Conservation (phyloP, 495 filamentous ascomycete genomes). For the Annulohypoxylon moriforme region DNA sequence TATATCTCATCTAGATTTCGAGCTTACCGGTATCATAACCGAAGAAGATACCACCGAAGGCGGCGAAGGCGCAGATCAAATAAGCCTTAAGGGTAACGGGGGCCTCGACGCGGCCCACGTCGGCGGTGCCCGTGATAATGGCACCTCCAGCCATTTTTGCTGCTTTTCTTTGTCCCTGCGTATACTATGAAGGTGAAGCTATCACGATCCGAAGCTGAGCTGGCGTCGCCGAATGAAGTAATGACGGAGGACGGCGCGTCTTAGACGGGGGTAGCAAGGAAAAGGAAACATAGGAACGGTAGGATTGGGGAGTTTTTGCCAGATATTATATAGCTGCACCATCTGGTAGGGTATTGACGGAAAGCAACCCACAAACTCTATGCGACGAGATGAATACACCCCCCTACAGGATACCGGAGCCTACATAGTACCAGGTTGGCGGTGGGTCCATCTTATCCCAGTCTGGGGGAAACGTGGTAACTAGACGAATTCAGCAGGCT, state of each 20-base stretch:
- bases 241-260: constrained; percentile 29
- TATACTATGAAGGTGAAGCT: constrained; percentile 32
- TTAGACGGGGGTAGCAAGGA: constrained; percentile 35
- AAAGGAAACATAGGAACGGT: constrained; percentile 31
- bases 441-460: constrained; percentile 20
- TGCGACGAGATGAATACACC: constrained; percentile 29
- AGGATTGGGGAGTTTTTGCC: constrained; percentile 37
- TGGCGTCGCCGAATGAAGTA: constrained; percentile 32
- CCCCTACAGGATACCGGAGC: constrained; percentile 29
- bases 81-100: constrained; percentile 72
- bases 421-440: constrained; percentile 18
- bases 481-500: constrained; percentile 15
- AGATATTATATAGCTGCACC: constrained; percentile 45
- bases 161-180: constrained; percentile 29
- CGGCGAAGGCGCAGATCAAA: constrained; percentile 68
- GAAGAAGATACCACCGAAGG: constrained; percentile 71
- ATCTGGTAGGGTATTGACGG: constrained; percentile 28
- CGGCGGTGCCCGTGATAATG: constrained; percentile 51
- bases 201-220: constrained; percentile 34
- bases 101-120: constrained; percentile 61
- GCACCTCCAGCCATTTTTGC: constrained; percentile 53
- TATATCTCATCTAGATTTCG: constrained; percentile 32
- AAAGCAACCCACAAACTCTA: constrained; percentile 35
- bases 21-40: constrained; percentile 67
- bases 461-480: constrained; percentile 43